phyloP scores from a whole-genome alignment of 805 yeast genomes.

The Candida jianshihensis region DNA sequence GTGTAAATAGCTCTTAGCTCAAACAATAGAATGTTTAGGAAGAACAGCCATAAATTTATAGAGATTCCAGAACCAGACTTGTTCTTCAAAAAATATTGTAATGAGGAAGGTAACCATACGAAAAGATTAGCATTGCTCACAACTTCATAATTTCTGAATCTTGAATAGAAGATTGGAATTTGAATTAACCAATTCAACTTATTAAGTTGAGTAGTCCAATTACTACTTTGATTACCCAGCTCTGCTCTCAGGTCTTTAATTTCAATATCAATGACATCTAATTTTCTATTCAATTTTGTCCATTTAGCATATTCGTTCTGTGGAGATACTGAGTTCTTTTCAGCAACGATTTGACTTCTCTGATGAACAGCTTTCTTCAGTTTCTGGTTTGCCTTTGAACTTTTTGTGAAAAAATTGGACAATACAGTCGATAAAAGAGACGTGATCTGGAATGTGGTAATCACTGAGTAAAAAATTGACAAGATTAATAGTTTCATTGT shows the following conservation, averaged over 20 bases:
- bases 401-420: conserved; percentile 28
- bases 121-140: background rate
- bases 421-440: conserved; percentile 4
- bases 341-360: conserved; percentile 39
- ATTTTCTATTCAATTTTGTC: conserved; percentile 81
- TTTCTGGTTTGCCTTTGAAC: conserved; percentile 14
- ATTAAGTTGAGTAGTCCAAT: background rate
- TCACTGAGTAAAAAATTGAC: background rate
- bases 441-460: background rate
- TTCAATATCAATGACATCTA: conserved; percentile 50
- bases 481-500: no score
- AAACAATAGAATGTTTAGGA: background rate
- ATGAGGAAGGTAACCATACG: background rate
- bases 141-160: background rate
- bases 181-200: background rate
- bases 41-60: background rate
- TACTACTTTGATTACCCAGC: conserved; percentile 16
- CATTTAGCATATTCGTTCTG: conserved; percentile 94
- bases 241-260: conserved; percentile 35
- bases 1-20: background rate
- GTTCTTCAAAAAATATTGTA: background rate
- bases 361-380: conserved; percentile 33
- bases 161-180: background rate
- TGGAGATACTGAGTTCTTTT: conserved; percentile 61
- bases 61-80: background rate